These are phyloP conservation scores for Mortierella hygrophila DNA, from an alignment of 192 early-diverging fungal species.

Conservation along the genomic window DNA sequence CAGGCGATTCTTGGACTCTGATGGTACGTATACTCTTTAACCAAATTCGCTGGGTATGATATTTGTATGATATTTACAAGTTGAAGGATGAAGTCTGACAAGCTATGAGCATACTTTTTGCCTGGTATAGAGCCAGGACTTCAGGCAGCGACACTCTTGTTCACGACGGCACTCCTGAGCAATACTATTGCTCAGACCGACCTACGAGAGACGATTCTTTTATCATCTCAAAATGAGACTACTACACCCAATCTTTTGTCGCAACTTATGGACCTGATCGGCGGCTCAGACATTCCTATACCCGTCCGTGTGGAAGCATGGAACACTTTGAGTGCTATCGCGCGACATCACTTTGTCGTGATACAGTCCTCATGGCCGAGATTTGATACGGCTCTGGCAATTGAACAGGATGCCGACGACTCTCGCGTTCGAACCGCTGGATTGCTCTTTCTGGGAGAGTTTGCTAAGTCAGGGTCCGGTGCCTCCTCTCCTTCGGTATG, in stretches of 20 bases:
- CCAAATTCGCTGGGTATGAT: neutral
- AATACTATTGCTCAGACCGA: constrained; percentile 36
- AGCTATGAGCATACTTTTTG: neutral
- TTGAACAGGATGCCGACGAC: constrained; percentile 35
- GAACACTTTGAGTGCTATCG: constrained; percentile 51
- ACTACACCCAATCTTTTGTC: constrained; percentile 15
- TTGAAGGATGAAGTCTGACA: neutral
- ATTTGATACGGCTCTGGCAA: constrained; percentile 35
- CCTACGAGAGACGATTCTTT: constrained; percentile 17
- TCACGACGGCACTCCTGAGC: constrained; percentile 24
- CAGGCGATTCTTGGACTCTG: constrained; percentile 19
- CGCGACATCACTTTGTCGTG: constrained; percentile 49
- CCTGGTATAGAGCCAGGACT: constrained; percentile 20
- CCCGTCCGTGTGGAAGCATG: constrained; percentile 56
- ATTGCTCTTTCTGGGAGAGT: constrained; percentile 59
- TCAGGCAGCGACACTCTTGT: constrained; percentile 22
- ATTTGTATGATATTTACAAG: neutral
- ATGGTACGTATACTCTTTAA: constrained; percentile 3
- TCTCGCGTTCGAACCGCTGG: constrained; percentile 52
- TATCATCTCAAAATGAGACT: neutral
- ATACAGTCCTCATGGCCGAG: constrained; percentile 41
- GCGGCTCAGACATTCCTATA: neutral
- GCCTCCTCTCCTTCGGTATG: constrained; percentile 15
- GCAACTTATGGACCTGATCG: constrained; percentile 35
- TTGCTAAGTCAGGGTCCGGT: constrained; percentile 41